A percentile compares a stretch with the other conserved stretches of the same genome.
Evolutionary conservation across 192 early-diverging fungal species (phyloP).

Genomic region (Coemansia sp.): DNA sequence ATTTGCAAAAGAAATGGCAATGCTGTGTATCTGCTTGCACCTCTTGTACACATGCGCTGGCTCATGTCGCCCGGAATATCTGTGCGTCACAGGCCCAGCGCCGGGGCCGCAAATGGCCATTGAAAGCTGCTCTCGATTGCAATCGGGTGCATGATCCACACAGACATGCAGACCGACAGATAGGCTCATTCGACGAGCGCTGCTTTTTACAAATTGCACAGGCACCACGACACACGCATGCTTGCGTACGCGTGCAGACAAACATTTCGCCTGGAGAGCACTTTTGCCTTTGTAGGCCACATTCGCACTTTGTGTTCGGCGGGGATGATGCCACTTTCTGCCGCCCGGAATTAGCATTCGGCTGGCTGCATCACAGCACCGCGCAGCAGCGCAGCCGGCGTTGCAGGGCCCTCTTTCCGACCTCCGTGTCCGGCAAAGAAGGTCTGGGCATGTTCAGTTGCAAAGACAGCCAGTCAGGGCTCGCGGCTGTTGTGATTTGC

Average conservation of each 20-base stretch:
- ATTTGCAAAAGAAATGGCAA: background rate
- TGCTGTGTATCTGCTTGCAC: too few relatives aligned
- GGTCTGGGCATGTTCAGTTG: background rate
- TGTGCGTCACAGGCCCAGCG: background rate
- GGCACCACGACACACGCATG: background rate
- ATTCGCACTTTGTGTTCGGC: background rate
- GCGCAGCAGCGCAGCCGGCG: background rate
- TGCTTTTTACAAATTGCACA: too few relatives aligned
- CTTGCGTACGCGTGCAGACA: background rate
- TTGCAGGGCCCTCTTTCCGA: background rate
- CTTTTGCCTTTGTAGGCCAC: background rate
- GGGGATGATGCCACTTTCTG: background rate
- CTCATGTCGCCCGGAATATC: background rate
- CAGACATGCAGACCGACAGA: background rate
- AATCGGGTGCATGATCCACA: background rate
- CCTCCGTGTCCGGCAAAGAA: background rate
- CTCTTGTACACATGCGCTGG: too few relatives aligned
- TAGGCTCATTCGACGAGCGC: background rate
- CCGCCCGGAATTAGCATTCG: constrained; percentile 6
- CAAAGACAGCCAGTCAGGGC: background rate
- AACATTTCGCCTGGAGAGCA: background rate
- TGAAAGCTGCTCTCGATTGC: background rate
- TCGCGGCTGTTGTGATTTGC: background rate
- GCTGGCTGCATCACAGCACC: background rate
- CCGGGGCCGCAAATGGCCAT: background rate